Evolutionary conservation across 441 rosid species (phyloP).

Genomic region (Hura crepitans): DNA sequence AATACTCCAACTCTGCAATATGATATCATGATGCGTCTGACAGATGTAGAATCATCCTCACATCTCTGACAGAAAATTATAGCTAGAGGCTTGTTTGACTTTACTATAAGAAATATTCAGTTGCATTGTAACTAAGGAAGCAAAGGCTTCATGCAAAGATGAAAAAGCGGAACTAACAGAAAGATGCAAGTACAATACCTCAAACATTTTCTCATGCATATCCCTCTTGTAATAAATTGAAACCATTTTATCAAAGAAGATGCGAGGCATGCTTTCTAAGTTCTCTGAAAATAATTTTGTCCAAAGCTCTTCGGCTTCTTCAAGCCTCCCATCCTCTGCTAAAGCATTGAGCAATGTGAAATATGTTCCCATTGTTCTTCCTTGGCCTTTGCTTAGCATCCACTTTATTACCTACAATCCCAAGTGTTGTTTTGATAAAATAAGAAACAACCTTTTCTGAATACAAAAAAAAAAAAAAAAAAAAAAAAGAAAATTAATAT

Average conservation of each 20-base stretch:
- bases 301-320: slow-evolving; percentile 94
- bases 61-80: not conserved
- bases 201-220: slow-evolving; percentile 82
- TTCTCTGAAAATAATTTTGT: slow-evolving; percentile 51
- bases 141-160: not conserved
- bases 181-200: slow-evolving; percentile 41
- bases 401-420: slow-evolving; percentile 70
- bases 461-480: not conserved
- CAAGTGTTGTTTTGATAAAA: not conserved
- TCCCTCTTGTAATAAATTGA: slow-evolving; percentile 68
- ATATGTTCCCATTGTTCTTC: slow-evolving; percentile 86
- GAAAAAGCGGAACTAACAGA: not conserved
- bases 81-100: not conserved
- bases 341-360: slow-evolving; percentile 73
- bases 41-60: slow-evolving; percentile 1
- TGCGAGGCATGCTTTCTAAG: slow-evolving; percentile 70
- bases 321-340: slow-evolving; percentile 80
- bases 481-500: not conserved
- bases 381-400: slow-evolving; percentile 99
- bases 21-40: not conserved
- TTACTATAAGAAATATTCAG: not conserved
- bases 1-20: not conserved
- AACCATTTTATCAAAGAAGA: slow-evolving; percentile 73
- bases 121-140: slow-evolving; percentile 1
- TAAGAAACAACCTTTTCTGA: not conserved